Percentiles rank a stretch among this genome's conserved stretches.
These are phyloP conservation scores for Pestalotiopsis sp. DNA, from an alignment of 2,329 filamentous ascomycete species.

Conservation along the genomic window DNA sequence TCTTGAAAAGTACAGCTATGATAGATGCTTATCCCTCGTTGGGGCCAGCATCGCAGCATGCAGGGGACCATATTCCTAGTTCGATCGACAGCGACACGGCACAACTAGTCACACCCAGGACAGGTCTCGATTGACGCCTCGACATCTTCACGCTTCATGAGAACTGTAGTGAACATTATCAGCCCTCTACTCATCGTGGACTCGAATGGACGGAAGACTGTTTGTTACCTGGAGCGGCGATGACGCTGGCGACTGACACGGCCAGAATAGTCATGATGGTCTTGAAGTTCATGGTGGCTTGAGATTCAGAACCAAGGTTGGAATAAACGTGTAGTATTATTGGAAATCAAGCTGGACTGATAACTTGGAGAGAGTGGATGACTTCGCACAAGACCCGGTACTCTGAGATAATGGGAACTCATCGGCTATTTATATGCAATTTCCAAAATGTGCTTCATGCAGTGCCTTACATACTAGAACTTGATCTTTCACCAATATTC, in stretches of 20 bases:
- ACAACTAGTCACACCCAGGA: no score
- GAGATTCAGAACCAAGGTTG: no score
- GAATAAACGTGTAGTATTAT: not conserved
- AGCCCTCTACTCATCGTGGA: no score
- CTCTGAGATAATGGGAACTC: no score
- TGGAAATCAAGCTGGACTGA: not conserved
- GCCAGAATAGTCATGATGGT: not conserved
- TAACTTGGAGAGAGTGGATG: not conserved
- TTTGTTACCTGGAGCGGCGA: slow-evolving; percentile 1
- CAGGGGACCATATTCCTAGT: not conserved
- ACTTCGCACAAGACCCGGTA: no score
- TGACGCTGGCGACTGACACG: not conserved
- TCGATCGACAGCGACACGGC: no score
- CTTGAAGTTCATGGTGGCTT: not conserved
- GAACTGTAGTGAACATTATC: not conserved
- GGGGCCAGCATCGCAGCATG: not conserved
- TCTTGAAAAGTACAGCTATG: no score
- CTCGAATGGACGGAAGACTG: not conserved
- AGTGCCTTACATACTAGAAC: no score
- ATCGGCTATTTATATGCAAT: no score
- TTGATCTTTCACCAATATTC: no score
- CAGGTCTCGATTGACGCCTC: not conserved
- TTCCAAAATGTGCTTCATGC: no score
- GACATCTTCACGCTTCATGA: not conserved
- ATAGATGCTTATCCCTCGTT: not conserved